Base-by-base conservation (phyloP, 495 filamentous ascomycete genomes). In the Cladorrhinum samala region DNA sequence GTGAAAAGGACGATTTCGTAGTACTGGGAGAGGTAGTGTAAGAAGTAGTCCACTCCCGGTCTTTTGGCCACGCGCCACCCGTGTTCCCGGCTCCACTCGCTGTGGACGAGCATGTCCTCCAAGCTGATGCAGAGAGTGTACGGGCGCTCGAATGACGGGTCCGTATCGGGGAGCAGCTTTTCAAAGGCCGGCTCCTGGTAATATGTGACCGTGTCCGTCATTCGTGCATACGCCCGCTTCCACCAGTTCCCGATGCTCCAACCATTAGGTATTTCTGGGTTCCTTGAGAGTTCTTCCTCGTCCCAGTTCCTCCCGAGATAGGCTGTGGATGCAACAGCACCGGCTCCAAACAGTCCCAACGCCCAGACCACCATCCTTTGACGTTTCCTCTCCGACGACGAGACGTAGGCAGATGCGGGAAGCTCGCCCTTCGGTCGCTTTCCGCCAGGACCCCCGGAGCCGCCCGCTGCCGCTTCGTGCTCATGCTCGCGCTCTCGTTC, bases 1-100 rank as follows among this genome's bases (percentile, higher is more conserved):
- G 94, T 96, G 75, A 96, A 98, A 42, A 98, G 80, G 36, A 96
- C 94, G 19, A 98, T 77, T 67, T 98, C 93, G 69, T 96, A 98
- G 76, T 97, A 96, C 66, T 96, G 89, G 70, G 85, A 90, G 37
- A 98, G 77, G 66, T 98, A 98, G 63, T 87, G 88, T 49, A 98
- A 69, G 75, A 98, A 97, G 75, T 98, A 98, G 72, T 98, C 93
- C 42, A 95, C 78, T 38, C 93, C 93, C 23, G 93, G 93, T 30
- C 93, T 83, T 73, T 98, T 98, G 39, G 93, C 93, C 58, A 92
- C 81, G 52, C 92, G 83, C 92, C 93, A 98, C 23, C 93, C 93
- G 60, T 96, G 87, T 60, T 97, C 86, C 46, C 91, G 81, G 18
- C 82, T 82, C 93, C 93, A 98, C 61, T 95, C 88, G 66, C 85